Percentiles rank a stretch among this genome's conserved stretches.
These are phyloP conservation scores for Aspergillus novoparasiticus DNA, from an alignment of 2,329 filamentous ascomycete species.

Conservation along the genomic window DNA sequence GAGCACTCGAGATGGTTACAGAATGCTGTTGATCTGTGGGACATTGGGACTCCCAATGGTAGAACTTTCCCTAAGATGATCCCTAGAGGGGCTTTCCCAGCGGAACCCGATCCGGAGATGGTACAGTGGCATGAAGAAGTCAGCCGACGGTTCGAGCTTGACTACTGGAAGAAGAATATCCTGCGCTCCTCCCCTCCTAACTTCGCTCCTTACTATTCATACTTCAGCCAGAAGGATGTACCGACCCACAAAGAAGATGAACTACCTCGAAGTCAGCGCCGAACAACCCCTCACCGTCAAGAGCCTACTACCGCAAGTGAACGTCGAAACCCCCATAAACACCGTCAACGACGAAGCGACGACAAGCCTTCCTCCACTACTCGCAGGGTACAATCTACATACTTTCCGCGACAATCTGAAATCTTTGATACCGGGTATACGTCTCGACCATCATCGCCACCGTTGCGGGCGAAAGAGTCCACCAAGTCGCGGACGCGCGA, in stretches of 20 bases:
- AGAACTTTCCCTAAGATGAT: slow-evolving; percentile 60
- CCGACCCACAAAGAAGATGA: slow-evolving; percentile 26
- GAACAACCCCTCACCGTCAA: slow-evolving; percentile 18
- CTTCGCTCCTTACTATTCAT: slow-evolving; percentile 28
- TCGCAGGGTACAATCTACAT: slow-evolving; percentile 24
- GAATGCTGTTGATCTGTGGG: slow-evolving; percentile 75
- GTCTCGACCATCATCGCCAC: slow-evolving; percentile 32
- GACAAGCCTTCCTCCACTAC: slow-evolving; percentile 23
- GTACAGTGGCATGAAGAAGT: slow-evolving; percentile 83
- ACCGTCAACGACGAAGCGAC: slow-evolving; percentile 25
- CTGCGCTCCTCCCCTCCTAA: slow-evolving; percentile 37
- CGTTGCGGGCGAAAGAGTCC: slow-evolving; percentile 22
- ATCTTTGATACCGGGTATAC: slow-evolving; percentile 21
- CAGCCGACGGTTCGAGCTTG: slow-evolving; percentile 67
- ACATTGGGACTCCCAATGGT: slow-evolving; percentile 70
- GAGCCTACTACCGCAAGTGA: slow-evolving; percentile 24
- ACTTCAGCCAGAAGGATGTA: slow-evolving; percentile 37
- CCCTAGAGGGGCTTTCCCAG: slow-evolving; percentile 72
- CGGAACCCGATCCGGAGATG: slow-evolving; percentile 74
- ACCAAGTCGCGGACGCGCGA: slow-evolving; percentile 27
- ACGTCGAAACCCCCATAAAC: slow-evolving; percentile 22
- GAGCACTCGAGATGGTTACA: slow-evolving; percentile 85
- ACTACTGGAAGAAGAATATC: slow-evolving; percentile 51
- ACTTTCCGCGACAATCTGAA: slow-evolving; percentile 19
- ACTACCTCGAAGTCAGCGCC: slow-evolving; percentile 11